Conservation (phyloP, 139 green algal species). For the Coelastrella sp. region DNA sequence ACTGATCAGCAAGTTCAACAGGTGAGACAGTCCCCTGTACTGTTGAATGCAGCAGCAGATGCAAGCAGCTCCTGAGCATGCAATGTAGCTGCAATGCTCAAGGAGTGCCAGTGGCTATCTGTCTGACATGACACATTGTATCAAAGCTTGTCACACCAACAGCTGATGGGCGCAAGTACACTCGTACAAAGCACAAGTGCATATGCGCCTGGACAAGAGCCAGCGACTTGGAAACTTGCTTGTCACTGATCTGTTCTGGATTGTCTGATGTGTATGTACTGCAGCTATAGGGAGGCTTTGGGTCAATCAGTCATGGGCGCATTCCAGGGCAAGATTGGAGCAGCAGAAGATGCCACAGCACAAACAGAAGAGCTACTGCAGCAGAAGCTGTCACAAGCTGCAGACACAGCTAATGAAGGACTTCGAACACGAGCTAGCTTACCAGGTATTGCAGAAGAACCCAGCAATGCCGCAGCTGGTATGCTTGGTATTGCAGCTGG, state of each 20-base stretch:
- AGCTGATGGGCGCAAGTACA: too few relatives aligned
- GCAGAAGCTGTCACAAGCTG: slow-evolving; percentile 18
- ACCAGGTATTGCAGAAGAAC: background rate
- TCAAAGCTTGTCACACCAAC: too few relatives aligned
- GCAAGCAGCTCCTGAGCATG: background rate
- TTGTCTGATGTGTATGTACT: background rate
- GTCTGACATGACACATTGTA: too few relatives aligned
- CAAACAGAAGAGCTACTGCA: slow-evolving; percentile 20
- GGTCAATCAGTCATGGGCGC: background rate
- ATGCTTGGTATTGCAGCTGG: background rate
- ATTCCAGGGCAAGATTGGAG: slow-evolving; percentile 8
- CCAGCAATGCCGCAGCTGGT: background rate
- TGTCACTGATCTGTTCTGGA: background rate
- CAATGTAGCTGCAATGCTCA: too few relatives aligned
- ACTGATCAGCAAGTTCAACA: slow-evolving; percentile 19
- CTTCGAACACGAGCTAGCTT: background rate
- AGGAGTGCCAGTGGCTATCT: too few relatives aligned
- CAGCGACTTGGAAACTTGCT: too few relatives aligned
- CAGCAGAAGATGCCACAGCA: slow-evolving; percentile 12
- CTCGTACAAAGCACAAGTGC: too few relatives aligned
- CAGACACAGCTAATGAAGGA: slow-evolving; percentile 7
- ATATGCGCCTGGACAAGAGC: too few relatives aligned
- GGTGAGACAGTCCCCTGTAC: too few relatives aligned
- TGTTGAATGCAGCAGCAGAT: background rate
- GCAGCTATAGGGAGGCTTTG: background rate